phyloP scores from a whole-genome alignment of 805 yeast species.

The Ogataea parapolymorpha region DNA sequence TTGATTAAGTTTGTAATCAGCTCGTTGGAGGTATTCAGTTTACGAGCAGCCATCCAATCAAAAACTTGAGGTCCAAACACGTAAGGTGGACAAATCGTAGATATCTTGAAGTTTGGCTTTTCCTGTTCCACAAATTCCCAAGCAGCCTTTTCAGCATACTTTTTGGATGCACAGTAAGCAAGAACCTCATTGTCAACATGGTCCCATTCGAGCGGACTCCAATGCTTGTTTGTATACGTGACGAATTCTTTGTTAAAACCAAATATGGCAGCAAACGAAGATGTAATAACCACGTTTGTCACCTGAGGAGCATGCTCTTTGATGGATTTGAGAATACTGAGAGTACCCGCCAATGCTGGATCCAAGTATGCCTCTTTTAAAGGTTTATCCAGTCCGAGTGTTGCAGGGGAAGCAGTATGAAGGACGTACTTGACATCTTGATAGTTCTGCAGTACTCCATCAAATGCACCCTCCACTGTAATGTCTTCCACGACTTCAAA shows the following conservation, averaged over 20 bases:
- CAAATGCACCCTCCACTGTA: slow-evolving; percentile 41
- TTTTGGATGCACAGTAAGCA: slow-evolving; percentile 45
- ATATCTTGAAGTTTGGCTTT: slow-evolving; percentile 37
- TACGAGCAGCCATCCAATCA: slow-evolving; percentile 31
- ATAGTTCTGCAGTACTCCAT: slow-evolving; percentile 38
- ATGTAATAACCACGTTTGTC: slow-evolving; percentile 49
- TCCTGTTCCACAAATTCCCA: slow-evolving; percentile 46
- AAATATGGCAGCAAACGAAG: slow-evolving; percentile 45
- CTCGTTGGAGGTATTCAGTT: slow-evolving; percentile 39
- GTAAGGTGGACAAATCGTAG: slow-evolving; percentile 39
- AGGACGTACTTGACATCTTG: slow-evolving; percentile 40
- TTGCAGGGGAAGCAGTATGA: slow-evolving; percentile 50
- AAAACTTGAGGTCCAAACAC: slow-evolving; percentile 52
- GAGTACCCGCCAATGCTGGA: slow-evolving; percentile 57
- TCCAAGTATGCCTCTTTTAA: slow-evolving; percentile 46
- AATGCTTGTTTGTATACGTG: slow-evolving; percentile 28
- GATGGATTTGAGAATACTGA: slow-evolving; percentile 42
- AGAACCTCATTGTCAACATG: slow-evolving; percentile 19
- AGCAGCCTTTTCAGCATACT: slow-evolving; percentile 52
- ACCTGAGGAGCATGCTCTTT: slow-evolving; percentile 40
- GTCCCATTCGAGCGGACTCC: slow-evolving; percentile 38
- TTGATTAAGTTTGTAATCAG: slow-evolving; percentile 27
- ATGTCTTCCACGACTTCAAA: slow-evolving; percentile 36
- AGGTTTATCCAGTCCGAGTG: slow-evolving; percentile 34
- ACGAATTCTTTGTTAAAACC: neutral